phyloP scores from a whole-genome alignment of 441 rosid genomes.

The Kokia cookei region DNA sequence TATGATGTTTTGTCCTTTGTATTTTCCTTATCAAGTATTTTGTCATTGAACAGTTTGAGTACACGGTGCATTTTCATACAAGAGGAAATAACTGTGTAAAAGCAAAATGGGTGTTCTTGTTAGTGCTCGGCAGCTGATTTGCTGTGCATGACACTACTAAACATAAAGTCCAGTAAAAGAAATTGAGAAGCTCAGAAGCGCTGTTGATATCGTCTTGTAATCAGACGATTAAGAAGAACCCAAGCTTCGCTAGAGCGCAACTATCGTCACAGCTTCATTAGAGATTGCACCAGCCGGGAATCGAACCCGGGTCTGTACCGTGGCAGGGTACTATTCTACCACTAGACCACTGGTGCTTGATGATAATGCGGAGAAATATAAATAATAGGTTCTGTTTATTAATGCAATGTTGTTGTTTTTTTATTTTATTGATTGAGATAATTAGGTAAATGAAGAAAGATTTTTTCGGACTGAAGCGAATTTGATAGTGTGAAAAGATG shows the following conservation, averaged over 20 bases:
- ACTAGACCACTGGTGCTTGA: conserved; percentile 28
- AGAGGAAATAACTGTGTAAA: conserved; percentile 27
- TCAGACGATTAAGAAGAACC: not conserved
- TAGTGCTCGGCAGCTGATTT: conserved; percentile 28
- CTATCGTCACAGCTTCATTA: not conserved
- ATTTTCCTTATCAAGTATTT: too few relatives aligned
- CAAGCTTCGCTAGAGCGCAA: not conserved
- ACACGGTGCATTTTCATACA: conserved; percentile 5
- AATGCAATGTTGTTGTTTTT: too few relatives aligned
- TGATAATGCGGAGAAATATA: too few relatives aligned
- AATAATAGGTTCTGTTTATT: accelerated
- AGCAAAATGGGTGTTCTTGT: conserved; percentile 20
- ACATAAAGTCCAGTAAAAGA: not conserved
- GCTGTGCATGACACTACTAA: conserved; percentile 3
- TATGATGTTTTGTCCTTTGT: too few relatives aligned
- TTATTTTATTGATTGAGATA: too few relatives aligned
- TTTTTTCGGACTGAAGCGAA: too few relatives aligned
- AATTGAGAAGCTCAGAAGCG: not conserved
- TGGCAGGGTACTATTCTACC: conserved; percentile 83
- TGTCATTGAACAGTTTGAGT: too few relatives aligned
- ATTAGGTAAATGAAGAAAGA: too few relatives aligned
- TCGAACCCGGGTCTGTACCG: conserved; percentile 81
- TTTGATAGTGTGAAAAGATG: too few relatives aligned
- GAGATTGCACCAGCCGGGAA: conserved; percentile 47
- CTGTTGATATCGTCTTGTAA: not conserved